Percentiles rank a stretch among this genome's conserved stretches.
These are phyloP conservation scores for Dioscorea cayenensis DNA, from an alignment of 116 monocot species.

Conservation along the genomic window DNA sequence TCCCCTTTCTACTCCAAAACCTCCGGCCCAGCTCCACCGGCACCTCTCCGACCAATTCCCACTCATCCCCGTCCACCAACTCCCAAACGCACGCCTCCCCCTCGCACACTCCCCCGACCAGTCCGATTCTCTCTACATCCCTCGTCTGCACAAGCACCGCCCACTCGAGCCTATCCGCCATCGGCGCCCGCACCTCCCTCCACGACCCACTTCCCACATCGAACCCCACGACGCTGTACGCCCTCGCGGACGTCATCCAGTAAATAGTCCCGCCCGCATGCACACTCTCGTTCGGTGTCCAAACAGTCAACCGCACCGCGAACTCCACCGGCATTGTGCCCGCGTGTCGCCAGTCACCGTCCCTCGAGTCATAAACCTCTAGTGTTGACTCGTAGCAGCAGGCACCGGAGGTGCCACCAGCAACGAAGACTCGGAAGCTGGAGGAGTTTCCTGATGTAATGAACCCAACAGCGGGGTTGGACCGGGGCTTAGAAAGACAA, in stretches of 20 bases:
- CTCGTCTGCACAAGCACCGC: slow-evolving; percentile 29
- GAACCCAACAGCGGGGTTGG: slow-evolving; percentile 31
- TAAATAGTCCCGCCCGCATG: slow-evolving; percentile 24
- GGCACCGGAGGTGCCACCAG: slow-evolving; percentile 24
- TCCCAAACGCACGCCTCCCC: slow-evolving; percentile 28
- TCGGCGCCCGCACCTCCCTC: slow-evolving; percentile 41
- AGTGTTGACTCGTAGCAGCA: slow-evolving; percentile 27
- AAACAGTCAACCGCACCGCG: slow-evolving; percentile 44
- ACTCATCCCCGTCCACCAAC: slow-evolving; percentile 20
- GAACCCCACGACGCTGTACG: slow-evolving; percentile 39
- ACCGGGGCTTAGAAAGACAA: slow-evolving; percentile 16
- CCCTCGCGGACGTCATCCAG: slow-evolving; percentile 53
- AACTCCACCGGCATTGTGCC: slow-evolving; percentile 38
- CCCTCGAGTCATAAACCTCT: slow-evolving; percentile 31
- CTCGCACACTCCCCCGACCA: slow-evolving; percentile 26
- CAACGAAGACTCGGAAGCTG: slow-evolving; percentile 30
- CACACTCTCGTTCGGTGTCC: slow-evolving; percentile 47
- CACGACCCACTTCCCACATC: slow-evolving; percentile 20
- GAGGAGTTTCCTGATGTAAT: background rate
- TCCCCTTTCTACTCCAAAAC: slow-evolving; percentile 1
- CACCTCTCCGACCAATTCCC: slow-evolving; percentile 16
- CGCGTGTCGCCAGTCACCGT: slow-evolving; percentile 15
- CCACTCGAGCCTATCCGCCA: slow-evolving; percentile 42
- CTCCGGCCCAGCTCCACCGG: slow-evolving; percentile 17
- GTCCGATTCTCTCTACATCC: slow-evolving; percentile 23